These are phyloP conservation scores for Abelmoschus esculentus DNA, from an alignment of 345 rosid species.

Conservation along the genomic window DNA sequence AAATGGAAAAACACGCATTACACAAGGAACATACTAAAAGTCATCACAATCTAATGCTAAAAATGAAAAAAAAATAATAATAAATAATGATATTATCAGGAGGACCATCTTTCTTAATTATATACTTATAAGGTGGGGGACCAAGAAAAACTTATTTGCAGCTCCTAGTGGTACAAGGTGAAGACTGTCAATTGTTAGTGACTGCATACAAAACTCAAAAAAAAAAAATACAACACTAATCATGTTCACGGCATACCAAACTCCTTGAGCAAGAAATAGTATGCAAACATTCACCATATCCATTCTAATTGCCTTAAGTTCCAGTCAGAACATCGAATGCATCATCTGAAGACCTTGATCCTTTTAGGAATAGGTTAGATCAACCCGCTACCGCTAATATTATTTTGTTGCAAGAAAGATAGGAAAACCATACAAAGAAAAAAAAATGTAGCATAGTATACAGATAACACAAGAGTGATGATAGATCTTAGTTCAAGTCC, in stretches of 20 bases:
- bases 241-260: neutral
- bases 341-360: neutral
- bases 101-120: neutral
- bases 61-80: neutral
- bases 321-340: neutral
- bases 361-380: neutral
- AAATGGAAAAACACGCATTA: neutral
- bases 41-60: neutral
- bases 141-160: neutral
- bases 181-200: neutral
- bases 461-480: neutral
- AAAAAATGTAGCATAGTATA: neutral
- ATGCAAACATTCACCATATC: neutral
- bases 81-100: neutral
- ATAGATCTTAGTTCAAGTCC: slow-evolving; percentile 1
- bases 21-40: neutral
- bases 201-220: neutral
- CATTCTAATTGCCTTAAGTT: neutral
- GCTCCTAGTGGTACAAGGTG: neutral
- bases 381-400: neutral
- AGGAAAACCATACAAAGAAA: neutral
- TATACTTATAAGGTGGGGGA: neutral
- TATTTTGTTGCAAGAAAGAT: neutral
- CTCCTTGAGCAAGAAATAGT: neutral
- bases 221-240: neutral